Percentiles rank a stretch among this genome's conserved stretches.
Conservation (phyloP, 257 asterid species). For the Salvia splendens region DNA sequence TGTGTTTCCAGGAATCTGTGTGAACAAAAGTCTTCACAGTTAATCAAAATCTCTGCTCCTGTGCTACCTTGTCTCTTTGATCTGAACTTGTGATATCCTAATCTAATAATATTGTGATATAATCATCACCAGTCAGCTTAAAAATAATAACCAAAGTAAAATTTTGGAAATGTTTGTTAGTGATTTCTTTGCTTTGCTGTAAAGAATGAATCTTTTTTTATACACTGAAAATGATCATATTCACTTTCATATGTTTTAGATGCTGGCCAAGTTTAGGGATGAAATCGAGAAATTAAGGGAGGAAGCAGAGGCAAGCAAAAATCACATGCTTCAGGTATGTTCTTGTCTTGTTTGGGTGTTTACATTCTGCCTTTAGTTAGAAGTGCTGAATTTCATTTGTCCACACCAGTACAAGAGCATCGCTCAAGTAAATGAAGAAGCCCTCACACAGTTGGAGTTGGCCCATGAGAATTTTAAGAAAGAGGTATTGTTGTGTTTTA, state of each 20-base stretch:
- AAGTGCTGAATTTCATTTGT: constrained; percentile 35
- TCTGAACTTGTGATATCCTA: not conserved
- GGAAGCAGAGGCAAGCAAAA: constrained; percentile 69
- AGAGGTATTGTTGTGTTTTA: constrained; percentile 50
- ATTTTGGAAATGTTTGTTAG: not conserved
- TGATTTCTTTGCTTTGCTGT: constrained; percentile 24
- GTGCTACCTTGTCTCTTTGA: not conserved
- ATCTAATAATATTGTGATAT: not conserved
- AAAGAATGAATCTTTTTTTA: constrained; percentile 4
- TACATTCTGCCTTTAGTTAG: constrained; percentile 22
- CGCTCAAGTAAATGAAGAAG: constrained; percentile 83
- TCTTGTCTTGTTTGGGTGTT: constrained; percentile 5
- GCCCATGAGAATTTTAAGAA: constrained; percentile 57
- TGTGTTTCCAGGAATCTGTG: not conserved
- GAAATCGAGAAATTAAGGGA: constrained; percentile 65
- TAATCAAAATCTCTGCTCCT: not conserved
- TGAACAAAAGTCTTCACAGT: not conserved
- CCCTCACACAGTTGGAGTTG: constrained; percentile 70
- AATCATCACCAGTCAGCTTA: constrained; percentile 14
- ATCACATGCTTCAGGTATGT: constrained; percentile 83
- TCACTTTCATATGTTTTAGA: constrained; percentile 37
- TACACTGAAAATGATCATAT: constrained; percentile 17
- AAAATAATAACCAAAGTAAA: not conserved
- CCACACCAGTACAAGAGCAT: constrained; percentile 79
- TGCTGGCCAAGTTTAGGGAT: constrained; percentile 44